A percentile compares a stretch with the other conserved stretches of the same genome.
These are phyloP conservation scores for Chlorella sp. DNA, from an alignment of 139 green algal species.

Conservation along the genomic window DNA sequence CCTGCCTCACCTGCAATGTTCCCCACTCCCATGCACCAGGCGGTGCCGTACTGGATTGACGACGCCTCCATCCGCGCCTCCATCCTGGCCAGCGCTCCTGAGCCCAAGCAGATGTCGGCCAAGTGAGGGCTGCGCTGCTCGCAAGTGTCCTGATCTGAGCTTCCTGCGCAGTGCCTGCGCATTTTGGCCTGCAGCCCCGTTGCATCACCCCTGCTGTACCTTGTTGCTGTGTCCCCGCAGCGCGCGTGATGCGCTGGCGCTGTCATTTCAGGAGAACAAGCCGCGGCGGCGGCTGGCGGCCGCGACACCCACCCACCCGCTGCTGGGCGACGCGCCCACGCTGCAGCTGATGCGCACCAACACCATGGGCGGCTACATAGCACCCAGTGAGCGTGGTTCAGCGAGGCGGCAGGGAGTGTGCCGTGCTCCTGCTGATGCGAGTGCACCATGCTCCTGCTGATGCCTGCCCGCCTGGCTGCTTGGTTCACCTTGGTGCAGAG, in stretches of 20 bases:
- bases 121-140: neutral
- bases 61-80: constrained; percentile 78
- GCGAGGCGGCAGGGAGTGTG: neutral
- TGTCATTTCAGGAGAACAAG: constrained; percentile 38
- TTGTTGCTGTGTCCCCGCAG: neutral
- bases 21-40: constrained; percentile 38
- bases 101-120: constrained; percentile 9
- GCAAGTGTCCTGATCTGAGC: no score
- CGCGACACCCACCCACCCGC: constrained; percentile 76
- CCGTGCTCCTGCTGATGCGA: neutral
- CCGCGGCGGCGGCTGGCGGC: constrained; percentile 40
- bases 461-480: no score
- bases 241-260: constrained; percentile 29
- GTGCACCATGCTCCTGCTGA: no score
- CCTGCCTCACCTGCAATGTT: neutral
- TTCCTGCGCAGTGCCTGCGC: no score
- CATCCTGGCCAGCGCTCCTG: constrained; percentile 61
- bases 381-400: neutral
- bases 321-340: constrained; percentile 84
- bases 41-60: constrained; percentile 97
- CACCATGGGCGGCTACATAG: neutral
- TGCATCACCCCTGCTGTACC: neutral
- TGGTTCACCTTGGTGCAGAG: neutral
- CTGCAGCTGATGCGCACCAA: constrained; percentile 72
- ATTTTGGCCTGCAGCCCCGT: no score